Evolutionary conservation across 169 alveolate genomes (phyloP).

Genomic region (Eimeria necatrix): DNA sequence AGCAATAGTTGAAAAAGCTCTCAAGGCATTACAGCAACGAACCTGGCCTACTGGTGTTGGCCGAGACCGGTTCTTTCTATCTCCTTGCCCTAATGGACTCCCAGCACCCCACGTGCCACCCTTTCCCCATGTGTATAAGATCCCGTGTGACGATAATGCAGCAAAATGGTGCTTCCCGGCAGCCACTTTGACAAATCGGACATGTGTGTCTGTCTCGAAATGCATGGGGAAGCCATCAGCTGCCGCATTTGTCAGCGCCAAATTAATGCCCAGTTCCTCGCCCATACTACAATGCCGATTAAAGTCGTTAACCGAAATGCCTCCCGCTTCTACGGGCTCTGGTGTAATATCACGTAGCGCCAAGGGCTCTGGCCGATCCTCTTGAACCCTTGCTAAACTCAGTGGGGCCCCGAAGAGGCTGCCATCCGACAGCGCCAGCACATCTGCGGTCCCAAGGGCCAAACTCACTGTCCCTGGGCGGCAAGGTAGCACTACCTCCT

Average conservation of each 20-base stretch:
- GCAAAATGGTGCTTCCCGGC: constrained; percentile 71
- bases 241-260: neutral
- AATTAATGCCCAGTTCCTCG: constrained; percentile 38
- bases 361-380: neutral
- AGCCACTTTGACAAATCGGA: constrained; percentile 68
- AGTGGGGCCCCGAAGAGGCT: constrained; percentile 41
- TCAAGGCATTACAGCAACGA: neutral
- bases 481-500: constrained; percentile 54
- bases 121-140: constrained; percentile 67
- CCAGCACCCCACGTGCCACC: constrained; percentile 69
- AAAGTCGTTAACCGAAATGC: neutral
- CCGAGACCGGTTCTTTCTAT: constrained; percentile 13
- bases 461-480: neutral
- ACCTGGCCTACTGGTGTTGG: constrained; percentile 69
- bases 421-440: constrained; percentile 49
- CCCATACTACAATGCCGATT: constrained; percentile 23
- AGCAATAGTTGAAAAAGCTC: neutral
- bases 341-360: constrained; percentile 13
- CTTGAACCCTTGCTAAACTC: neutral
- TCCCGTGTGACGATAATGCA: constrained; percentile 51
- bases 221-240: neutral
- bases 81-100: constrained; percentile 73
- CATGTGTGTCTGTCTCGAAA: neutral
- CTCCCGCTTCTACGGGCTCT: neutral
- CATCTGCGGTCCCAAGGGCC: constrained; percentile 45